Conservation (phyloP, 2,329 filamentous ascomycete species). For the Helicocarpus griseus region DNA sequence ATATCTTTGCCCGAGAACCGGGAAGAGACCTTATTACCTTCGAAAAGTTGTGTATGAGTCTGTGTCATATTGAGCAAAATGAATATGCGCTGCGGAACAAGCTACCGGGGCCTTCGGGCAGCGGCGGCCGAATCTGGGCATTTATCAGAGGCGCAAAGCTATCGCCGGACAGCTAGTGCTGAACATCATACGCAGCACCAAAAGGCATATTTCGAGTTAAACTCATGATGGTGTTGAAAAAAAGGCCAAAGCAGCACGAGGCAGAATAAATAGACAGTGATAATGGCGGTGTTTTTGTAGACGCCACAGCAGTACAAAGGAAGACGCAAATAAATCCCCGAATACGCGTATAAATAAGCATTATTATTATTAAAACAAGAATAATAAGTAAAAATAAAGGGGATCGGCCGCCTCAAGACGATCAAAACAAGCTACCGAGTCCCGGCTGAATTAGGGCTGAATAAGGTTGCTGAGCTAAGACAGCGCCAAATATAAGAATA, state of each 20-base stretch:
- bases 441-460: too few relatives aligned
- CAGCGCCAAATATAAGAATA: not conserved
- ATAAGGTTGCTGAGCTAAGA: not conserved
- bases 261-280: not conserved
- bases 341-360: too few relatives aligned
- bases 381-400: too few relatives aligned
- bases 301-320: too few relatives aligned
- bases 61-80: too few relatives aligned
- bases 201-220: not conserved
- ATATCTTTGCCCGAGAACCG: too few relatives aligned
- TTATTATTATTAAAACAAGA: too few relatives aligned
- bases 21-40: too few relatives aligned
- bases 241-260: not conserved
- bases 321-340: not conserved
- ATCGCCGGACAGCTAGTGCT: not conserved
- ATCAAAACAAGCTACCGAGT: too few relatives aligned
- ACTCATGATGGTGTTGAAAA: not conserved
- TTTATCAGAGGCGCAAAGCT: not conserved
- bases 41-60: too few relatives aligned
- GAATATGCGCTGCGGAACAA: not conserved
- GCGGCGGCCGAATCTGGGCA: not conserved
- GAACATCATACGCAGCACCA: not conserved
- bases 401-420: too few relatives aligned
- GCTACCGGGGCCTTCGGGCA: not conserved
- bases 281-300: not conserved